These are phyloP conservation scores for Apophysomyces elegans DNA, from an alignment of 371 early-diverging fungal genomes.

Conservation along the genomic window DNA sequence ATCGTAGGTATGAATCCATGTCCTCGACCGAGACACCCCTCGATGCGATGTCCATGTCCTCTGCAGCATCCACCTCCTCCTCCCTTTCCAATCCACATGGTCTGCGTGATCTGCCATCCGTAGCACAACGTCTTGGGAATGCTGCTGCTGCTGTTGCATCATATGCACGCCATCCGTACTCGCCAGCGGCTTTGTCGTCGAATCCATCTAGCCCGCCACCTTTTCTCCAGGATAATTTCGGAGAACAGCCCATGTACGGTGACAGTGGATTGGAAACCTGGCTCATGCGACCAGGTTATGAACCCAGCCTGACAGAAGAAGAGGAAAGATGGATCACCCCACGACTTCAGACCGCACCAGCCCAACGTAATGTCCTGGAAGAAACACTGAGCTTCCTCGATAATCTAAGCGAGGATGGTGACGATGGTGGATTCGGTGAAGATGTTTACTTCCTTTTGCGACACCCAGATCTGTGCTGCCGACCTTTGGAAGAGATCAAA, in stretches of 20 bases:
- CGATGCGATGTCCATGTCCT: conserved; percentile 14
- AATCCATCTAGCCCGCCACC: conserved; percentile 10
- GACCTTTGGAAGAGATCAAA: conserved; percentile 15
- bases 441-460: conserved; percentile 21
- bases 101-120: conserved; percentile 8
- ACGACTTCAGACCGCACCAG: not conserved
- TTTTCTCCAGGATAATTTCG: conserved; percentile 5
- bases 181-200: conserved; percentile 17
- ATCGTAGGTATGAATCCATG: conserved; percentile 9
- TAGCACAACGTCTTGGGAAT: not conserved
- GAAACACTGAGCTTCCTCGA: conserved; percentile 35
- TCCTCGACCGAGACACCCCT: conserved; percentile 15
- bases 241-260: conserved; percentile 7
- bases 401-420: conserved; percentile 16
- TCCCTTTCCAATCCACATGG: conserved; percentile 11
- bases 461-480: conserved; percentile 23
- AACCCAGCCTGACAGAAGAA: conserved; percentile 10
- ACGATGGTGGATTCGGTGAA: conserved; percentile 24
- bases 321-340: conserved; percentile 8
- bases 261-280: not conserved
- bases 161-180: conserved; percentile 27
- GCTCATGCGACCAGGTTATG: not conserved
- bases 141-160: conserved; percentile 8
- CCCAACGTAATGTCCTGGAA: conserved; percentile 36
- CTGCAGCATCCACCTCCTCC: not conserved